Evolutionary conservation across 1,139 yeast species (phyloP).

Genomic region (Hyphopichia buzzinii): DNA sequence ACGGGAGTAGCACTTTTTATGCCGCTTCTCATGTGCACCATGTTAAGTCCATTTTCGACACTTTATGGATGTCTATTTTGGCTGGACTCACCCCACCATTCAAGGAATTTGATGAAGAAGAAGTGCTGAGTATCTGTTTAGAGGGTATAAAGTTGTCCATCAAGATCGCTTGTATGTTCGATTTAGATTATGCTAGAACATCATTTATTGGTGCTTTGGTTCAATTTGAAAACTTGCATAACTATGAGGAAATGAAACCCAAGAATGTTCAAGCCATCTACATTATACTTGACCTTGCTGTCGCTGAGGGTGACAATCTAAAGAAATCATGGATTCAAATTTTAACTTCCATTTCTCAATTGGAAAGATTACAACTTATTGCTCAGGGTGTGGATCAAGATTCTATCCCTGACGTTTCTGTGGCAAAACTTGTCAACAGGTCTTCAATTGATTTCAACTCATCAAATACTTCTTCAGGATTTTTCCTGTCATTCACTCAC

Average conservation of each 20-base stretch:
- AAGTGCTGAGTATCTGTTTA: constrained; percentile 66
- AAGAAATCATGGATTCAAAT: constrained; percentile 80
- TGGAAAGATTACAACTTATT: constrained; percentile 84
- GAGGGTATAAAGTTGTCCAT: constrained; percentile 85
- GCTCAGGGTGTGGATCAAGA: constrained; percentile 88
- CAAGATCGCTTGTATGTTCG: constrained; percentile 81
- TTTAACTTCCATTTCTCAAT: constrained; percentile 78
- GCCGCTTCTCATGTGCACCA: constrained; percentile 81
- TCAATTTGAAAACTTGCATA: constrained; percentile 79
- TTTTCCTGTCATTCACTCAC: constrained; percentile 43
- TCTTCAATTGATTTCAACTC: constrained; percentile 53
- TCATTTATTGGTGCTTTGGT: constrained; percentile 89
- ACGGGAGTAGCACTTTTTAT: constrained; percentile 30
- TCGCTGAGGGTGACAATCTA: constrained; percentile 72
- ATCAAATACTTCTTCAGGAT: constrained; percentile 43
- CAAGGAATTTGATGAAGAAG: constrained; percentile 81
- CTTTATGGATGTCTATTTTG: constrained; percentile 93
- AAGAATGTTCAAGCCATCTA: constrained; percentile 83
- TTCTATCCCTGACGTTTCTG: constrained; percentile 80
- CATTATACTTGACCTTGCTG: constrained; percentile 72
- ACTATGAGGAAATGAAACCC: constrained; percentile 70
- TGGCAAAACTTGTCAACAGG: constrained; percentile 64
- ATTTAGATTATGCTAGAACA: constrained; percentile 77
- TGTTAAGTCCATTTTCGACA: constrained; percentile 90
- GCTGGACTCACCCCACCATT: constrained; percentile 95